Evolutionary conservation across 345 rosid species (phyloP).

Genomic region (Syzygium grande): DNA sequence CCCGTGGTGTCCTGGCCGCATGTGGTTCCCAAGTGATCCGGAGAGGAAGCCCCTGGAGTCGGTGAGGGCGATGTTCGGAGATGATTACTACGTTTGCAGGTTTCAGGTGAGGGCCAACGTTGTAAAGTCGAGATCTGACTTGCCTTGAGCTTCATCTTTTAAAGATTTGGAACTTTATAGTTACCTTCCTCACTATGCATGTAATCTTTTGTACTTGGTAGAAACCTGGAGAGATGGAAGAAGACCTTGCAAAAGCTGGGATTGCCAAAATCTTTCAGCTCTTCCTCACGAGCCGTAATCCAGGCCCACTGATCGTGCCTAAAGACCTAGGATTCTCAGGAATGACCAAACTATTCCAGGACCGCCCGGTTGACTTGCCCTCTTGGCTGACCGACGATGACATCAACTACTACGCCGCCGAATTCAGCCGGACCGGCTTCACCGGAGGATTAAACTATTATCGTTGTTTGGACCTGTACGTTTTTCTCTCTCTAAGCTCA

Average conservation of each 20-base stretch:
- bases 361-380: constrained; percentile 26
- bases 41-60: constrained; percentile 28
- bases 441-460: constrained; percentile 34
- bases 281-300: constrained; percentile 24
- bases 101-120: constrained; percentile 41
- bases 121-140: background rate
- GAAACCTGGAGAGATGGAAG: constrained; percentile 62
- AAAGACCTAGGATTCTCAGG: constrained; percentile 13
- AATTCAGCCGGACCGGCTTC: constrained; percentile 19
- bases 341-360: constrained; percentile 9
- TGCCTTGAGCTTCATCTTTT: background rate
- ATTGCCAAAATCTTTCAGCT: constrained; percentile 29
- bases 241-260: constrained; percentile 52
- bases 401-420: constrained; percentile 6
- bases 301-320: constrained; percentile 37
- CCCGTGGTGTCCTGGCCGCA: constrained; percentile 8
- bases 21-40: constrained; percentile 31
- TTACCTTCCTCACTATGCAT: background rate
- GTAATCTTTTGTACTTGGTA: background rate
- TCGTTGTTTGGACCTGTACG: constrained; percentile 25
- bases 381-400: constrained; percentile 51
- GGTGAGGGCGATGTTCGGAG: constrained; percentile 40
- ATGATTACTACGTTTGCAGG: constrained; percentile 65
- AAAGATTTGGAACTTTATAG: background rate
- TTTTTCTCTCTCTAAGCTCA: background rate